These are phyloP conservation scores for Ascoidea tarda DNA, from an alignment of 805 yeast species.

Conservation along the genomic window DNA sequence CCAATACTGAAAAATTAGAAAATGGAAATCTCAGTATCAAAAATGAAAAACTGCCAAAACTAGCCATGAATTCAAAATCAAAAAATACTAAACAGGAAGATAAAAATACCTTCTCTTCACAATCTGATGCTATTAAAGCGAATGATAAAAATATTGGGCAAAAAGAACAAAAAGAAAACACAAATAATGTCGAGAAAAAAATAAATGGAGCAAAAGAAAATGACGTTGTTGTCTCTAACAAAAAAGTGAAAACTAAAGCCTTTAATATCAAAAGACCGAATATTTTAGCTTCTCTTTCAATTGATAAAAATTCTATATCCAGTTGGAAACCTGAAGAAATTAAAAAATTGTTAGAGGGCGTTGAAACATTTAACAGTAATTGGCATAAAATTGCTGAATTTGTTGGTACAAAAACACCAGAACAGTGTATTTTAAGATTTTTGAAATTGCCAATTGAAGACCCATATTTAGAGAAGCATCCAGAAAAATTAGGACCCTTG, in stretches of 20 bases:
- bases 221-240: neutral
- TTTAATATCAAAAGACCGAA: conserved; percentile 21
- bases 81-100: no score
- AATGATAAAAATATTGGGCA: conserved; percentile 13
- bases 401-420: conserved; percentile 57
- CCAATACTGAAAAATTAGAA: no score
- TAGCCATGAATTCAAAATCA: no score
- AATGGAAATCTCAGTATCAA: neutral
- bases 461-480: conserved; percentile 30
- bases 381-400: conserved; percentile 67
- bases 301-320: conserved; percentile 19
- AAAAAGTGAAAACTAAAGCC: conserved; percentile 11
- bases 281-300: conserved; percentile 16
- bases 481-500: conserved; percentile 50
- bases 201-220: conserved; percentile 8
- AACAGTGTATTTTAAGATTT: conserved; percentile 70
- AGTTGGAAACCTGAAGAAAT: conserved; percentile 61
- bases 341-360: conserved; percentile 29
- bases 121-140: conserved; percentile 14
- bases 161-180: conserved; percentile 5
- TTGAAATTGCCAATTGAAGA: conserved; percentile 76
- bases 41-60: neutral
- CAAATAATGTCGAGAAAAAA: conserved; percentile 6
- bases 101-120: neutral
- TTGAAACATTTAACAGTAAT: conserved; percentile 22